Percentiles rank a stretch among this genome's conserved stretches.
Evolutionary conservation across 2,329 filamentous ascomycete genomes (phyloP).

Genomic region (Exophiala phaeomuriformis): DNA sequence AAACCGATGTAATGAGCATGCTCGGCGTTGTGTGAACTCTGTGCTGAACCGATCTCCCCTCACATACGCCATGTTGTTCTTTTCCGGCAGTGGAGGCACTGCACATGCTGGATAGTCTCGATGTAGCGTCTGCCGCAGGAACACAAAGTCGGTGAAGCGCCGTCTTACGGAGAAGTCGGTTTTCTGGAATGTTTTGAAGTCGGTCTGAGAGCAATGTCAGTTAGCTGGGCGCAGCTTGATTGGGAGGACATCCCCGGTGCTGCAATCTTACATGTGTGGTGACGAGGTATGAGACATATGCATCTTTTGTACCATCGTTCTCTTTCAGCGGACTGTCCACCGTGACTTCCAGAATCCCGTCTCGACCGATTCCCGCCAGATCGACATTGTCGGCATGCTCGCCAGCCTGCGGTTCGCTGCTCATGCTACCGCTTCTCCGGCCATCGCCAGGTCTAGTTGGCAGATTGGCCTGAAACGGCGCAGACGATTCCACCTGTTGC

Average conservation of each 20-base stretch:
- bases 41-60: slow-evolving; percentile 88
- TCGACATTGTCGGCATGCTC: slow-evolving; percentile 50
- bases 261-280: slow-evolving; percentile 65
- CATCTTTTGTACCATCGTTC: slow-evolving; percentile 92
- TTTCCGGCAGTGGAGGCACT: slow-evolving; percentile 90
- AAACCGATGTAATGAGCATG: slow-evolving; percentile 86
- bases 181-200: slow-evolving; percentile 87
- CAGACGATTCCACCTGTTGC: slow-evolving; percentile 39
- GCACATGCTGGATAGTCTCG: slow-evolving; percentile 86
- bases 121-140: slow-evolving; percentile 82
- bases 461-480: slow-evolving; percentile 13
- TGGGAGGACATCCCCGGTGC: neutral
- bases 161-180: slow-evolving; percentile 71
- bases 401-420: slow-evolving; percentile 43
- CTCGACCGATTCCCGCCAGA: slow-evolving; percentile 56
- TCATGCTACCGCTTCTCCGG: slow-evolving; percentile 43
- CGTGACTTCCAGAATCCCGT: slow-evolving; percentile 72
- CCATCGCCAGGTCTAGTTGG: slow-evolving; percentile 32
- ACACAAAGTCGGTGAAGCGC: slow-evolving; percentile 96
- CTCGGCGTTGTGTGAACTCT: slow-evolving; percentile 84
- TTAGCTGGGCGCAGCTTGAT: neutral
- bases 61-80: slow-evolving; percentile 99
- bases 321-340: slow-evolving; percentile 85
- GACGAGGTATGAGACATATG: slow-evolving; percentile 91
- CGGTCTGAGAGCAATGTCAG: slow-evolving; percentile 54